Evolutionary conservation across 805 yeast genomes (phyloP).

Genomic region (Wilhelminamyces savonicus): DNA sequence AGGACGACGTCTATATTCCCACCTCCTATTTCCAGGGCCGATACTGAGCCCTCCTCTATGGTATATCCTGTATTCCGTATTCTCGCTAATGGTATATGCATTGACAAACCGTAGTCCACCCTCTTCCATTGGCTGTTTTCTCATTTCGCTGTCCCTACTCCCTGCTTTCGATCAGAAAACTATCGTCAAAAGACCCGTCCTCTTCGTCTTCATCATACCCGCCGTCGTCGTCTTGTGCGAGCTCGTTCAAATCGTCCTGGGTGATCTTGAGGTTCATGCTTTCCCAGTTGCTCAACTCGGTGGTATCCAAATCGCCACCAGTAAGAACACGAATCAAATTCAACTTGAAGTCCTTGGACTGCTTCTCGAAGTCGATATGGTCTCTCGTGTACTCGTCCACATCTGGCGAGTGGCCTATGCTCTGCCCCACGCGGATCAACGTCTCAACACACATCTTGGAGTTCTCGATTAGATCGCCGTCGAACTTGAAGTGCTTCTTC

Average conservation of each 20-base stretch:
- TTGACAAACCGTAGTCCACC: too few species aligned
- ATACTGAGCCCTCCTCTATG: too few species aligned
- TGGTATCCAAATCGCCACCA: constrained; percentile 41
- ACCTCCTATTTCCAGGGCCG: constrained; percentile 16
- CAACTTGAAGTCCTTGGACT: constrained; percentile 40
- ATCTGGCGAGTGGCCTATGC: constrained; percentile 69
- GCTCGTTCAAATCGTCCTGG: constrained; percentile 14
- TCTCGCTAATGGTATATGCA: neutral
- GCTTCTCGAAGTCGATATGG: constrained; percentile 39
- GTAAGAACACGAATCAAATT: constrained; percentile 53
- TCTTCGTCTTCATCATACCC: constrained; percentile 8
- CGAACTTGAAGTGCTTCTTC: constrained; percentile 47
- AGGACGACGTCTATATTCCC: constrained; percentile 24
- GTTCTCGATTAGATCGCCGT: constrained; percentile 65
- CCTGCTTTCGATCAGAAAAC: constrained; percentile 8
- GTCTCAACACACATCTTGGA: constrained; percentile 73
- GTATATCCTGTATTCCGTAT: too few species aligned
- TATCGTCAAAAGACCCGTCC: constrained; percentile 10
- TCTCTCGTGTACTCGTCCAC: constrained; percentile 44
- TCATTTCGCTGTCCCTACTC: too few species aligned
- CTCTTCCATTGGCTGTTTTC: too few species aligned
- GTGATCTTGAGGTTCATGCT: constrained; percentile 20
- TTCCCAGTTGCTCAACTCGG: constrained; percentile 34
- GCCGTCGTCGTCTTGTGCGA: constrained; percentile 7
- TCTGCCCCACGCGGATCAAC: constrained; percentile 82